Percentiles rank a stretch among this genome's conserved stretches.
phyloP scores from a whole-genome alignment of 768 basidiomycete species.

The Mycena haematopus region DNA sequence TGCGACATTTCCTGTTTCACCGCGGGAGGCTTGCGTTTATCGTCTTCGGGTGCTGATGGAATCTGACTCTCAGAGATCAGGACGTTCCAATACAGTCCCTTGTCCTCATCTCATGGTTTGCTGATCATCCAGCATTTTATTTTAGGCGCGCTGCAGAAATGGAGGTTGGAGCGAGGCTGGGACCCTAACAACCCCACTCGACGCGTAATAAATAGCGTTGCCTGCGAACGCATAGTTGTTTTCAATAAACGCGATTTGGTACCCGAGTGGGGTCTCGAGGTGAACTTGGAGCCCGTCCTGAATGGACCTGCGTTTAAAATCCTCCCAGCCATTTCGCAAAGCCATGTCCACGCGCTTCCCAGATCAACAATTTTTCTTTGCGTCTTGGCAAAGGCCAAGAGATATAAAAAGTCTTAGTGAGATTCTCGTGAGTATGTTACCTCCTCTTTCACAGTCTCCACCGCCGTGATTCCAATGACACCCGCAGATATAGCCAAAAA shows the following conservation, averaged over 20 bases:
- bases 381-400: slow-evolving; percentile 70
- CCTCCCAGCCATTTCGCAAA: slow-evolving; percentile 70
- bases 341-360: slow-evolving; percentile 78
- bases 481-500: slow-evolving; percentile 69
- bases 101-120: slow-evolving; percentile 2
- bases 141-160: slow-evolving; percentile 68
- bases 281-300: slow-evolving; percentile 42
- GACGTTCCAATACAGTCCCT: slow-evolving; percentile 2
- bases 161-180: slow-evolving; percentile 73
- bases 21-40: slow-evolving; percentile 46
- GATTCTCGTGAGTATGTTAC: slow-evolving; percentile 74
- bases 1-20: slow-evolving; percentile 13
- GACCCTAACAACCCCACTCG: slow-evolving; percentile 48
- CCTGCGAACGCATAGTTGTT: slow-evolving; percentile 88
- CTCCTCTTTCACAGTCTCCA: slow-evolving; percentile 1
- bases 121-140: slow-evolving; percentile 15
- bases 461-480: slow-evolving; percentile 11
- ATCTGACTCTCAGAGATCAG: slow-evolving; percentile 5
- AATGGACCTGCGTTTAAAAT: background rate
- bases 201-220: slow-evolving; percentile 45
- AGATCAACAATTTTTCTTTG: slow-evolving; percentile 70
- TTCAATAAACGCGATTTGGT: slow-evolving; percentile 95
- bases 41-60: slow-evolving; percentile 30
- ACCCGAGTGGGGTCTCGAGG: slow-evolving; percentile 87
- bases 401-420: slow-evolving; percentile 71